Base-by-base conservation (phyloP, 805 yeast genomes). In the Wilhelminamyces savonicus region DNA sequence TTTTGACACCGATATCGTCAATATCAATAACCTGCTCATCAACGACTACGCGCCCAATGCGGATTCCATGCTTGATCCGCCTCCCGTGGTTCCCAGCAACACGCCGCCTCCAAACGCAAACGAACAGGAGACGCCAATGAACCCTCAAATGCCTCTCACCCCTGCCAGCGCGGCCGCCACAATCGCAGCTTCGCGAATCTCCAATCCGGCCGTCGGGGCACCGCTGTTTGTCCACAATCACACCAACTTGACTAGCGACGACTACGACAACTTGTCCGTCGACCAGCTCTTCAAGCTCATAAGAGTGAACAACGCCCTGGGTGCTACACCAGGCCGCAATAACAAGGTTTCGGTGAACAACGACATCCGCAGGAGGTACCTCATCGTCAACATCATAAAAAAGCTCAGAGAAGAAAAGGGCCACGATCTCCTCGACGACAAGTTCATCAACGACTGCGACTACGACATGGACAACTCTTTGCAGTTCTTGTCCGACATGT, bases 381-480 rank as follows among this genome's bases (percentile, higher is more conserved):
- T 62, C 30, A 56, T 59, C 22, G 50, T 59, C 16, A 49, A 52
- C 32, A 52, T 64, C 13, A 36, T 64, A 23, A 58, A 54, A 32
- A 64, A 62, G 37, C 44, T 64, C 28, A 46, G 55, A 16, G 60
- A 57, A 20, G 61, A 60, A 29, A 59, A 59, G 37, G 65, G 55
- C 21, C 27, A 36, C 18, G 68, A 62, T 21, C 37, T 54, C 13
- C 44, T 54, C 13, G 66, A 62, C 35, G 54, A 50, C 24, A 35
- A 51, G 16, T 48, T 52, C 35, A 31, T 46, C 15, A 47, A 46
- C 27, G 62, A 54, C 27, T 34, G 41, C 25, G 68, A 62, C 29
- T 56, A 48, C 38, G 65, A 59, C 11, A 64, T 64, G 71, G 69
- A 64, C 44, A 58, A 54, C 32, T 53, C 52, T 36, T 46, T 64